Evolutionary conservation across 2,329 filamentous ascomycete species (phyloP).

Genomic region (Sarocladiaceae sp.): DNA sequence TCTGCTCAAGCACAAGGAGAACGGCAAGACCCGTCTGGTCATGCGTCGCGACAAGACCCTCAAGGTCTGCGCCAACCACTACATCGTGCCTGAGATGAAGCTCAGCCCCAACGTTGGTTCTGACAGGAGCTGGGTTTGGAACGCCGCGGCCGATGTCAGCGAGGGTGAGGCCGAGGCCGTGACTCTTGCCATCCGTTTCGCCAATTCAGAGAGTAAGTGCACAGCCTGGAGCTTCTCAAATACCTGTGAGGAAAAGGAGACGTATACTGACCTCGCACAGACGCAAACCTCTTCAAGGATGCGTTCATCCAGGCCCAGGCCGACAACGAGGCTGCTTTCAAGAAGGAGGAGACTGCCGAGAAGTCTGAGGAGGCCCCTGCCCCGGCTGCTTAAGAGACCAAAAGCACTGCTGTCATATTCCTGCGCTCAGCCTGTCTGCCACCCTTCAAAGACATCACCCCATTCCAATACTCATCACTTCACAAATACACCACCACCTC

Average conservation of each 20-base stretch:
- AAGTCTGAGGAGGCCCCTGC: slow-evolving; percentile 11
- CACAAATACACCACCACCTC: not conserved
- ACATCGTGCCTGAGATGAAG: slow-evolving; percentile 98
- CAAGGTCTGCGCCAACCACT: slow-evolving; percentile 99
- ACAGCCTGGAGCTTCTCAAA: not conserved
- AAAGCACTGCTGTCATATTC: not conserved
- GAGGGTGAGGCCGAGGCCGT: slow-evolving; percentile 96
- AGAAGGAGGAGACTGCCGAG: slow-evolving; percentile 33
- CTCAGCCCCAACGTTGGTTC: slow-evolving; percentile 96
- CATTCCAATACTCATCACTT: not conserved
- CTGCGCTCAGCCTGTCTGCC: not conserved
- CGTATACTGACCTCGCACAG: slow-evolving; percentile 39
- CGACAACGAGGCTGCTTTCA: slow-evolving; percentile 88
- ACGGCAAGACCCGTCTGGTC: slow-evolving; percentile 93
- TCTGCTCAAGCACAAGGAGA: slow-evolving; percentile 98
- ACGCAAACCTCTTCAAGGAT: slow-evolving; percentile 97
- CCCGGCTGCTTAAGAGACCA: slow-evolving; percentile 12
- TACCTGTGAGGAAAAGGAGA: not conserved
- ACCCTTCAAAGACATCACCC: not conserved
- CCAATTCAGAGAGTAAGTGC: slow-evolving; percentile 88
- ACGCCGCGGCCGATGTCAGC: slow-evolving; percentile 93
- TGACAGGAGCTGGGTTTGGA: slow-evolving; percentile 99
- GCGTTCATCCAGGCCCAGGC: slow-evolving; percentile 95
- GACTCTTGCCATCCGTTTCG: slow-evolving; percentile 95
- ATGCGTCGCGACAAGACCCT: slow-evolving; percentile 99